Percentiles rank a stretch among this genome's conserved stretches.
Evolutionary conservation across 2,329 filamentous ascomycete species (phyloP).

Genomic region (Aspergillus arachidicola): DNA sequence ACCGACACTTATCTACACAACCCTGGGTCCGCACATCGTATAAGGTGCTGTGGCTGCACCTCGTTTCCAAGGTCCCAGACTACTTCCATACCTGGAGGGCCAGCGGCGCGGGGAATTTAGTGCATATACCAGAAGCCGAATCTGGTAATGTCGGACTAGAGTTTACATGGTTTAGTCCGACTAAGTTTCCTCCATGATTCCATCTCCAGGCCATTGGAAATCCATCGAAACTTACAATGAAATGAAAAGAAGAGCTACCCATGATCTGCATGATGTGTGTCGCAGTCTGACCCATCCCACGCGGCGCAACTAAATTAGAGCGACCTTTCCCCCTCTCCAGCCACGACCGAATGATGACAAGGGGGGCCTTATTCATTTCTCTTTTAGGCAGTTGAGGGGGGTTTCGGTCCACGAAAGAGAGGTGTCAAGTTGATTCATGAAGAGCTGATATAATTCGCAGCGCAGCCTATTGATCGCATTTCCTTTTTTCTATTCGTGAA

Average conservation of each 20-base stretch:
- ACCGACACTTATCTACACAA: not conserved
- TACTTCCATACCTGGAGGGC: not conserved
- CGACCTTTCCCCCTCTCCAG: constrained; percentile 10
- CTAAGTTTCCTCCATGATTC: not conserved
- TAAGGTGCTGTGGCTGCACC: not conserved
- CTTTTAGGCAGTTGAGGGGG: not conserved
- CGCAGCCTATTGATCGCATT: constrained; percentile 3
- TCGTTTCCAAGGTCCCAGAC: not conserved
- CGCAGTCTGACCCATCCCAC: constrained; percentile 22
- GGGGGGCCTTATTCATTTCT: not conserved
- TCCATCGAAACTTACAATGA: not conserved
- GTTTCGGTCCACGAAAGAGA: not conserved
- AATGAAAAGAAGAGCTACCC: not conserved
- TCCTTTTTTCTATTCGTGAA: not conserved
- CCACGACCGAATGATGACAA: not conserved
- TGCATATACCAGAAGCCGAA: not conserved
- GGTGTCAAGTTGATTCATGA: not conserved
- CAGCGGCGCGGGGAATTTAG: not conserved
- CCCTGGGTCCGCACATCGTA: not conserved
- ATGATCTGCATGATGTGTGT: constrained; percentile 18
- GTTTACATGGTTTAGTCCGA: not conserved
- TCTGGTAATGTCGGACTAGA: not conserved
- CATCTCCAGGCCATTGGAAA: not conserved
- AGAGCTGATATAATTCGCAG: not conserved
- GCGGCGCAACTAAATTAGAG: constrained; percentile 22